Conservation (phyloP, 371 early-diverging fungal species). For the Apophysomyces ossiformis region DNA sequence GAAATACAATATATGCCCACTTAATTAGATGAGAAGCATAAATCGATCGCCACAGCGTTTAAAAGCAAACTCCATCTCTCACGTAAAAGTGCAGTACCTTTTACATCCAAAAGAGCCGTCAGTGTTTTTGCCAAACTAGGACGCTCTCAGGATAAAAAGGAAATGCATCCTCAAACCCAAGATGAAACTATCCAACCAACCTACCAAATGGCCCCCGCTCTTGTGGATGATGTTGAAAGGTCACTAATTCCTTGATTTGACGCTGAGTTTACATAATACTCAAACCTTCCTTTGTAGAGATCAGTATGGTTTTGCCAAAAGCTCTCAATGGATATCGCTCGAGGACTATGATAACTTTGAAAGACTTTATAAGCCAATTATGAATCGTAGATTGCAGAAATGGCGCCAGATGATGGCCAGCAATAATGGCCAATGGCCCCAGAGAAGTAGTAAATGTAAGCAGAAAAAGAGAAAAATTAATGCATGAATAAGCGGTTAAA, state of each 20-base stretch:
- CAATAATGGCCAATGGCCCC: conserved; percentile 60
- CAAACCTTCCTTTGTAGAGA: conserved; percentile 42
- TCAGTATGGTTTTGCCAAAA: conserved; percentile 70
- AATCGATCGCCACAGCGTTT: conserved; percentile 9
- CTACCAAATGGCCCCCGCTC: conserved; percentile 21
- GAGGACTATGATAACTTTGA: conserved; percentile 65
- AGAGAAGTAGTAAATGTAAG: conserved; percentile 64
- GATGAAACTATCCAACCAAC: conserved; percentile 16
- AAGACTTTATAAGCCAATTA: conserved; percentile 60
- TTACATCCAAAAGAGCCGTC: conserved; percentile 18
- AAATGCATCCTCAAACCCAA: conserved; percentile 8
- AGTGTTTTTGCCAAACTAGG: conserved; percentile 17
- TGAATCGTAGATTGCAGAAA: conserved; percentile 60
- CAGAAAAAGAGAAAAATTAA: background rate
- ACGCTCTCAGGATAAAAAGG: conserved; percentile 1
- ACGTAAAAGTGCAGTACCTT: conserved; percentile 6
- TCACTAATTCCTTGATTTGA: background rate
- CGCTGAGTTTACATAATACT: background rate
- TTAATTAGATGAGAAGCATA: background rate
- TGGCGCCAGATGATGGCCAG: conserved; percentile 66
- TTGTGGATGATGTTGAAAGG: conserved; percentile 12
- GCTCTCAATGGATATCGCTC: conserved; percentile 62
- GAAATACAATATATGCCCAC: no score
- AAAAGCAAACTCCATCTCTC: conserved; percentile 18
- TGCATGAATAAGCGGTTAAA: no score